Evolutionary conservation across 1,139 yeast species (phyloP).

Genomic region (Hyphopichia buzzinii): DNA sequence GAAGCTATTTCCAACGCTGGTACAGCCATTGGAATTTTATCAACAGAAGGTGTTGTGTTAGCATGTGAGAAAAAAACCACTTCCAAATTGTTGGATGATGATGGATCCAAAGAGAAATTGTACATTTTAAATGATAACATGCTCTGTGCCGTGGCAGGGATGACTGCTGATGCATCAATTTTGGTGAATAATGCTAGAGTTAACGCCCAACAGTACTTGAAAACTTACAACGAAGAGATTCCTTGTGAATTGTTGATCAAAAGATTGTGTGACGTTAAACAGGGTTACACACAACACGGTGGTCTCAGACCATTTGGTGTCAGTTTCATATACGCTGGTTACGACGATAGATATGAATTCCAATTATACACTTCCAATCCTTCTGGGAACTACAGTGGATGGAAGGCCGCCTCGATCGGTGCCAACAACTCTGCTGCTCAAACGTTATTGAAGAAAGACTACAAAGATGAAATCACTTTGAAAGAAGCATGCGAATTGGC

Average conservation of each 20-base stretch:
- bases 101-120: conserved; percentile 89
- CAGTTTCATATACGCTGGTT: conserved; percentile 93
- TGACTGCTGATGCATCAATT: conserved; percentile 95
- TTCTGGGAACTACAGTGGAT: conserved; percentile 95
- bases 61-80: conserved; percentile 97
- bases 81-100: conserved; percentile 88
- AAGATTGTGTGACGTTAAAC: conserved; percentile 88
- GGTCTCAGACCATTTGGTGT: conserved; percentile 99
- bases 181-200: conserved; percentile 86
- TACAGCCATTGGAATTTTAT: conserved; percentile 92
- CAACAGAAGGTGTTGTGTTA: conserved; percentile 88
- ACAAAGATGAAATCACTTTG: conserved; percentile 74
- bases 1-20: conserved; percentile 99
- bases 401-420: conserved; percentile 98
- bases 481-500: conserved; percentile 87
- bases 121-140: conserved; percentile 79
- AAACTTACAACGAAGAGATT: conserved; percentile 84
- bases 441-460: conserved; percentile 91
- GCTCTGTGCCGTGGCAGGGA: conserved; percentile 96
- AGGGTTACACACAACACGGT: conserved; percentile 98
- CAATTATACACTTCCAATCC: conserved; percentile 96
- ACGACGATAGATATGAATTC: conserved; percentile 85
- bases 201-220: conserved; percentile 78
- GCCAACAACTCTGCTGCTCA: conserved; percentile 97
- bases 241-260: conserved; percentile 91